Evolutionary conservation across 2,329 filamentous ascomycete genomes (phyloP), one percentile per base, ranked within the genome.

Genomic region (Aspergillus latus): DNA sequence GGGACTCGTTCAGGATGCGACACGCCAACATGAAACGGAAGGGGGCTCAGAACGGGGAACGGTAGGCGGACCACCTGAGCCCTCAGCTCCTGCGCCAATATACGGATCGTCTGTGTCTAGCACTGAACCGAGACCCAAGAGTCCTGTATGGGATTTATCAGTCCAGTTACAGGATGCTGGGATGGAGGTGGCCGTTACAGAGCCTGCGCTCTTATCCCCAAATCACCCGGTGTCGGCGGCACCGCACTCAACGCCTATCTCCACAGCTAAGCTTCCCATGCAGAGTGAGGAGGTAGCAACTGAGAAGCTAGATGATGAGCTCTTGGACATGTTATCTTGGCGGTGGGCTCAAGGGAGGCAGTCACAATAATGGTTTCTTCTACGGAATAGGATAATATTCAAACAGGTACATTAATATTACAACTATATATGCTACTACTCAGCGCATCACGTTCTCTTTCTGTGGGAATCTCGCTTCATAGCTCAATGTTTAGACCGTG

Each of bases 241-340:
- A 21, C 21, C 21, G 2, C 21, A 21, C 21, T 21, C 34, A 36
- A 13, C 34, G 34, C 2, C 9, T 9, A 36, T 21, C 34, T 36
- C 13, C 13, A 2, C 34, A 13, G 8, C 13, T 13, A 2, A 36
- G 34, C 2, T 9, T 8, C 34, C 34, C 13, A 13, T 36, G 3
- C 34, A 9, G 5, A 36, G 34, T 36, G 34, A 13, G 3, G 34
- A 36, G 8, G 34, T 13, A 13, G 13, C 8, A 13, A 7, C 28
- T 21, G 21, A 21, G 21, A n/a, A 60, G 49, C 43, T 62, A 9
- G 57, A 55, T 9, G 32, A 49, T 21, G 49, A 52, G 49, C 16
- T 52, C 39, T 13, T 36, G 39, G 49, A 52, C n/a, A 30, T 52
- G 37, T n/a, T 52, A 7, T 52, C 49, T 26, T 52, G 49, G 49